Base-by-base conservation (phyloP, 768 basidiomycete species). In the Sistotremastrum suecicum region DNA sequence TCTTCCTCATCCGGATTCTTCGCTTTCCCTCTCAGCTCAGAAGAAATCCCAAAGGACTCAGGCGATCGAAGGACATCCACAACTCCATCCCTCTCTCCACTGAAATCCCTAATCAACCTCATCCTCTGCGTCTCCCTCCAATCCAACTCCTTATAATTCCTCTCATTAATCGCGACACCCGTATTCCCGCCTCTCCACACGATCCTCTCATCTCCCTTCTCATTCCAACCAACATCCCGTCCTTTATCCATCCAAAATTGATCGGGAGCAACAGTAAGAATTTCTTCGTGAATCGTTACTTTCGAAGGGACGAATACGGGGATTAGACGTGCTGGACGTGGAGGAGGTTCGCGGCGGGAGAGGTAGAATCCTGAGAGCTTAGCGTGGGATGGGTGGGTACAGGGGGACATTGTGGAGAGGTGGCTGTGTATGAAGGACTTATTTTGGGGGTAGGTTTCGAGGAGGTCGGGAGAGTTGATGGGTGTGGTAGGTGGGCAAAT, bases 121-220 rank as follows among this genome's bases (percentile, higher is more conserved):
- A 56, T 48, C 9, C 61, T 46, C 48, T 62, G 61, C 42, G 51
- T 51, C 38, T 53, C 46, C 44, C 52, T 51, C 61, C 61, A 62
- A n/a, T 53, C 49, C 20, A 20, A 20, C 20, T 20, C 20, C 20
- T 20, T 20, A 20, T 20, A 20, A 20, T 50, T 50, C 28, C 42
- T 39, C 39, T 49, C 48, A 34, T 50, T 42, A 34, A 52, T 51
- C 34, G 46, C 45, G 37, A 55, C 63, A 37, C 69, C 69, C 1
- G 69, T 70, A 1, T 65, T 70, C 33, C 64, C 63, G 2, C 69
- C 69, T 43, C 69, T 51, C 69, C 69, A 71, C 52, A 69, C 61
- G 42, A 70, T 11, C 10, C 48, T 54, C 50, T 65, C 61, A 54
- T 65, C 54, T 5, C 50, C 44, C 60, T 69, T 71, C 43, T 67